Percentiles rank a stretch among this genome's conserved stretches.
phyloP scores from a whole-genome alignment of 2,329 filamentous ascomycete species.

The Neofusicoccum umdonicola region DNA sequence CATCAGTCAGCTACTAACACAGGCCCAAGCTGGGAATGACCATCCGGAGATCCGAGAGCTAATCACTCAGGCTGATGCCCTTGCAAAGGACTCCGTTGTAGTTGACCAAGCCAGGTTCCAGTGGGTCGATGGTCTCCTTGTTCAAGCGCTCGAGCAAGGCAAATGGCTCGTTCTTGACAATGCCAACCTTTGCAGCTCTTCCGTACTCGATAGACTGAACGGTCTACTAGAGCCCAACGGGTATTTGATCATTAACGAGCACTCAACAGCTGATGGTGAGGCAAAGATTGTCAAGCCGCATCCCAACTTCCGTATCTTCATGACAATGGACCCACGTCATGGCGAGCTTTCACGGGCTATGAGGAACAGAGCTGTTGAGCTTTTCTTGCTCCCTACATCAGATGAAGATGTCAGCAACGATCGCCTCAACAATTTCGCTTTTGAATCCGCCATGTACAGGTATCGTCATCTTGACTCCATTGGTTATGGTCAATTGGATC shows the following conservation, averaged over 20 bases:
- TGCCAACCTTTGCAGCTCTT: slow-evolving; percentile 93
- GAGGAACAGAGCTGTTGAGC: slow-evolving; percentile 90
- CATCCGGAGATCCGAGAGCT: slow-evolving; percentile 26
- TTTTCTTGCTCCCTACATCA: slow-evolving; percentile 59
- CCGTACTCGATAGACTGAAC: slow-evolving; percentile 90
- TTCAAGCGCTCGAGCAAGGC: slow-evolving; percentile 80
- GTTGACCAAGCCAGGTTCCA: slow-evolving; percentile 81
- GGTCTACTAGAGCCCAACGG: slow-evolving; percentile 91
- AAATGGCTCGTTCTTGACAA: slow-evolving; percentile 96
- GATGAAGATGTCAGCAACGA: slow-evolving; percentile 19
- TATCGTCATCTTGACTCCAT: slow-evolving; percentile 31
- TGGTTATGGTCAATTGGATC: slow-evolving; percentile 15
- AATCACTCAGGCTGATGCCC: slow-evolving; percentile 48
- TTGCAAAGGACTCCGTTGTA: slow-evolving; percentile 54
- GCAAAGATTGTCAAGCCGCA: slow-evolving; percentile 79
- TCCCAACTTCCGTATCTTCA: slow-evolving; percentile 82
- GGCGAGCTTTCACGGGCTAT: slow-evolving; percentile 94
- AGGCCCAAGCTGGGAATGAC: background rate
- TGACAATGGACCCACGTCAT: slow-evolving; percentile 88
- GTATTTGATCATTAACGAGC: slow-evolving; percentile 86
- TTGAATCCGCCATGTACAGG: slow-evolving; percentile 40
- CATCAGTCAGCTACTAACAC: slow-evolving; percentile 1
- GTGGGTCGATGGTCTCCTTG: slow-evolving; percentile 91
- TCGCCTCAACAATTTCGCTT: slow-evolving; percentile 26
- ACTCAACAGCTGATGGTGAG: slow-evolving; percentile 77